These are phyloP conservation scores for Plasmodium yoelii DNA, from an alignment of 169 alveolate species.

Conservation along the genomic window DNA sequence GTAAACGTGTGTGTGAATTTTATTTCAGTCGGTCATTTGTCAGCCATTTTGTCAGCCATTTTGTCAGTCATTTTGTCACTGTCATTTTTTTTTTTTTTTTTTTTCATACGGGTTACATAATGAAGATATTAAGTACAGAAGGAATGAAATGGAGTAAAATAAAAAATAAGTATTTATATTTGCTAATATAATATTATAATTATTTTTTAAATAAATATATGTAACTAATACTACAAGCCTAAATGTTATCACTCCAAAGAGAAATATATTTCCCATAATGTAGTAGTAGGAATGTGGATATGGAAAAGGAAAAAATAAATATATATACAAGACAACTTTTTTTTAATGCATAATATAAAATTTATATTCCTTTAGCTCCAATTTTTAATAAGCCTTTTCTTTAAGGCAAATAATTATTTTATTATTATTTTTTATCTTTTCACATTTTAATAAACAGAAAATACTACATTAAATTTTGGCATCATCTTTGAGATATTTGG, in stretches of 20 bases:
- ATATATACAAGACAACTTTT: not conserved
- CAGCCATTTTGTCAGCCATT: no score
- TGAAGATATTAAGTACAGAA: constrained; percentile 30
- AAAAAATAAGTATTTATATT: constrained; percentile 2
- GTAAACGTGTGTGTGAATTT: not conserved
- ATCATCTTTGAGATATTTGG: no score
- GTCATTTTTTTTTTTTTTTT: no score
- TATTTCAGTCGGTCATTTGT: not conserved
- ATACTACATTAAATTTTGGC: no score
- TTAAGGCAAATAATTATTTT: no score
- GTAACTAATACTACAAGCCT: constrained; percentile 20
- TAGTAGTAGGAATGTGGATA: not conserved
- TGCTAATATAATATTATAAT: not conserved
- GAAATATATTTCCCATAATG: constrained; percentile 10
- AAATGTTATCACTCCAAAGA: not conserved
- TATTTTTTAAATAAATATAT: constrained; percentile 13
- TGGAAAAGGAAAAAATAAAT: not conserved
- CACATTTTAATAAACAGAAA: no score
- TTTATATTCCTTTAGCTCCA: no score
- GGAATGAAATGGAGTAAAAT: constrained; percentile 32
- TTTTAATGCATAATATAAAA: no score
- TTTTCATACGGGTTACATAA: constrained; percentile 35
- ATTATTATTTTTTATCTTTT: no score
- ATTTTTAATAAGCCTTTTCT: no score
- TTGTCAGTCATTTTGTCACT: no score